Conservation (phyloP, 2,329 filamentous ascomycete species). For the Penicillium sp. region DNA sequence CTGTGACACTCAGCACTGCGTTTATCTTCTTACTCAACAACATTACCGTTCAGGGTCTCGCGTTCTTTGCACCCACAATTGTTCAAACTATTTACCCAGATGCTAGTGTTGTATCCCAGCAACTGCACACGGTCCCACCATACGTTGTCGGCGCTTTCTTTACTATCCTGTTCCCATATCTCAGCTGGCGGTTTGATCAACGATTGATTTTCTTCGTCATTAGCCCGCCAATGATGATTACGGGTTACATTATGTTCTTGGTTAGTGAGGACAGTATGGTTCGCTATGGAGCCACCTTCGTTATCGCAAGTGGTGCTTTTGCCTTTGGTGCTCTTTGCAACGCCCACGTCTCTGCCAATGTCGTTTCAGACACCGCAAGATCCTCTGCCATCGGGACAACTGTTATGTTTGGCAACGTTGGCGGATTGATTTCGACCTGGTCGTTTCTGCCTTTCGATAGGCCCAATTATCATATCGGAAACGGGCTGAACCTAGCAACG, state of each 20-base stretch:
- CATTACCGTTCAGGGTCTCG: constrained; percentile 65
- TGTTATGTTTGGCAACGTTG: too few species aligned
- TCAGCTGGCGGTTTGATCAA: constrained; percentile 57
- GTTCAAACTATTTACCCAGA: constrained; percentile 62
- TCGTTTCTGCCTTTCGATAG: too few species aligned
- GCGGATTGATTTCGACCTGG: too few species aligned
- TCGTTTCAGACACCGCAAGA: too few species aligned
- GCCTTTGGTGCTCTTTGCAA: constrained; percentile 60
- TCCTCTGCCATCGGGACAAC: too few species aligned
- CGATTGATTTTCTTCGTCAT: constrained; percentile 58
- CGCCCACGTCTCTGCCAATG: constrained; percentile 62
- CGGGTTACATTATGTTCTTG: constrained; percentile 67
- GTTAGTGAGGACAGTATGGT: constrained; percentile 49
- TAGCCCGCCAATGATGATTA: constrained; percentile 59
- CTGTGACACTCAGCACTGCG: constrained; percentile 54
- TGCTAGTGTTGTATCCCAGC: constrained; percentile 55
- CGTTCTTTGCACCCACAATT: constrained; percentile 67
- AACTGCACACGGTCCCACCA: constrained; percentile 65
- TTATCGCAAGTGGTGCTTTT: constrained; percentile 62
- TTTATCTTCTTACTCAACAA: constrained; percentile 62
- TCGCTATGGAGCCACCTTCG: constrained; percentile 65
- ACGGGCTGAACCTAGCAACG: too few species aligned
- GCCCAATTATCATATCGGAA: too few species aligned
- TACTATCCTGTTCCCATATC: constrained; percentile 56
- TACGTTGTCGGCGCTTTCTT: constrained; percentile 65